Base-by-base conservation (phyloP, 345 rosid species). In the Gossypium raimondii region DNA sequence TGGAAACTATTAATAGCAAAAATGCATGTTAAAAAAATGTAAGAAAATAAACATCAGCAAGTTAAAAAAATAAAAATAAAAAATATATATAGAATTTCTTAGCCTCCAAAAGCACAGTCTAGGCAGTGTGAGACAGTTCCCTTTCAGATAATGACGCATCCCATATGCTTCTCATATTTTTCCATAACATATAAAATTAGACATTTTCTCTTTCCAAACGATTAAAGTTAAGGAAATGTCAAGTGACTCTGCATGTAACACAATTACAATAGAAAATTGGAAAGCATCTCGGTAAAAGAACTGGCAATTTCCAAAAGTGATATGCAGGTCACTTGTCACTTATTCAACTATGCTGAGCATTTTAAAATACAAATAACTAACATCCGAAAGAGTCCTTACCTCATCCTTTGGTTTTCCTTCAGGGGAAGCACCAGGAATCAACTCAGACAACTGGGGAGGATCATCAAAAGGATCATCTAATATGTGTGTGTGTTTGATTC, bases 361-460 rank as follows among this genome's bases (percentile, higher is more conserved):
- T 22, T 60, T 29, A 71, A 59, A 16, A 57, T 34, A 64, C 43
- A 48, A 57, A 9, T 10, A 45, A 58, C 45, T 52, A 71, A 64
- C 60, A 73, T 43, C 25, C 75, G 22, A 64, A 79, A 64, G 14
- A 62, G 53, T 70, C 50, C 58, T 64, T 74, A 86, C 97, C 92
- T 95, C 99, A 74, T 95, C 97, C 84, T 86, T 93, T 0, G 99
- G 97, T 73, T 89, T 95, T 75, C 98, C 98, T 81, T 90, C 96
- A 0, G 99, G 98, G 17, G 99, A 95, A 77, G 97, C 84, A 69
- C 82, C 92, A 51, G 97, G 96, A 78, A 95, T 90, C 86, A 91
- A 78, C 56, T 84, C 96, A 70, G 88, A 77, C 52, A 95, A 80
- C 76, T 87, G 93, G 50, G 88, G 27, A 79, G 94, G 97, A 82